These are phyloP conservation scores for Mycena kentingensis DNA, from an alignment of 768 basidiomycete genomes.

Conservation along the genomic window DNA sequence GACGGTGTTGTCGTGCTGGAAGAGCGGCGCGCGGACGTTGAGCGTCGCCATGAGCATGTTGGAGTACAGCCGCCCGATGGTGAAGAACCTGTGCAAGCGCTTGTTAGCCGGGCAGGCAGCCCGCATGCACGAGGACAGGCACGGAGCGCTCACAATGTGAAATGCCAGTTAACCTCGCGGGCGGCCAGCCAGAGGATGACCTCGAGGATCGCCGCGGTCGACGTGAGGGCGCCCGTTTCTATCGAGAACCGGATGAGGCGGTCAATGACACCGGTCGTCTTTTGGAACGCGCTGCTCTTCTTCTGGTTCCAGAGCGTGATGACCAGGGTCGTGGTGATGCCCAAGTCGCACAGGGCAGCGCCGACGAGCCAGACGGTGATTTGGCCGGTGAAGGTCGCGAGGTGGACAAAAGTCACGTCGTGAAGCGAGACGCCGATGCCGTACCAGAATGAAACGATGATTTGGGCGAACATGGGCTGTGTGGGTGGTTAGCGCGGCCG, in stretches of 20 bases:
- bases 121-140: neutral
- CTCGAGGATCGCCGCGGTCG: neutral
- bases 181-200: constrained; percentile 1
- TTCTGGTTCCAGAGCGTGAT: neutral
- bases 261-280: neutral
- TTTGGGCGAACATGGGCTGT: neutral
- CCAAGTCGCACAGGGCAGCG: neutral
- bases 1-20: neutral
- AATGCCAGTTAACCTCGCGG: neutral
- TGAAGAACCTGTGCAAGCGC: neutral
- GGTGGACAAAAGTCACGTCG: neutral
- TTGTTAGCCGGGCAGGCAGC: no score
- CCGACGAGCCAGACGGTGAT: neutral
- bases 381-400: neutral
- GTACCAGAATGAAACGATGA: neutral
- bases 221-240: constrained; percentile 3
- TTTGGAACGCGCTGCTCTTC: neutral
- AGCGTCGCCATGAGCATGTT: constrained; percentile 7
- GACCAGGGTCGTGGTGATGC: neutral
- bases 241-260: constrained; percentile 1
- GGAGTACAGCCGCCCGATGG: neutral
- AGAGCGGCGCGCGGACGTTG: constrained; percentile 1
- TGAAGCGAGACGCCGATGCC: neutral
- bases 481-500: neutral
- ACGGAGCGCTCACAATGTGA: neutral